A percentile compares a stretch with the other conserved stretches of the same genome.
These are phyloP conservation scores for Microbotryomycetes sp. DNA, from an alignment of 1,284 basidiomycete species.

Conservation along the genomic window DNA sequence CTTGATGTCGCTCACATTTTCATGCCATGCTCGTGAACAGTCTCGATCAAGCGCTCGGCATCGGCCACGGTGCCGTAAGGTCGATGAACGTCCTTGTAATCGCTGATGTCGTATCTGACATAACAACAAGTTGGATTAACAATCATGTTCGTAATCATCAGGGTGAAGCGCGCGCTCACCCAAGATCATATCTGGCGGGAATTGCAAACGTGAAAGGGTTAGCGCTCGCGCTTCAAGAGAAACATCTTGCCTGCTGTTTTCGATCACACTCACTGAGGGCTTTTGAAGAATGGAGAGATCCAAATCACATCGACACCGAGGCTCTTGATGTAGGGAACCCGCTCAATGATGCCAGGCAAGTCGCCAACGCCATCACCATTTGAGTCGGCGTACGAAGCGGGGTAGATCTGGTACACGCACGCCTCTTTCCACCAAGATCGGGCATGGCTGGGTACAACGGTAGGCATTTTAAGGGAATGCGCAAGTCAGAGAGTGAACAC, in stretches of 20 bases:
- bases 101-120: constrained; percentile 42
- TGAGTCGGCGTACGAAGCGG: constrained; percentile 63
- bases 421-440: neutral
- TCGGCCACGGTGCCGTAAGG: constrained; percentile 66
- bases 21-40: constrained; percentile 59
- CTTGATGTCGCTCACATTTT: constrained; percentile 42
- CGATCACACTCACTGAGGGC: too few relatives aligned
- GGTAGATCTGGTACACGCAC: constrained; percentile 54
- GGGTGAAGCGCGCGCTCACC: too few relatives aligned
- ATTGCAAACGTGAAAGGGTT: too few relatives aligned
- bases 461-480: neutral
- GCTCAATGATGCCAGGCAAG: constrained; percentile 58
- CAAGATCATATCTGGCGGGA: too few relatives aligned
- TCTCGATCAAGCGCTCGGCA: constrained; percentile 58
- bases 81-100: constrained; percentile 66
- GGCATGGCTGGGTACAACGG: constrained; percentile 3
- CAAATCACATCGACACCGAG: constrained; percentile 67
- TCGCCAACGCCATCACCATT: constrained; percentile 71
- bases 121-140: too few relatives aligned
- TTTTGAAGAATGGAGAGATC: constrained; percentile 67
- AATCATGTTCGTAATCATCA: too few relatives aligned
- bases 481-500: neutral
- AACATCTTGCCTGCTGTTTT: too few relatives aligned
- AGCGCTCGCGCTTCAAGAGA: constrained; percentile 34
- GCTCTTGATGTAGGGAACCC: constrained; percentile 62